phyloP scores from a whole-genome alignment of 352 stramenopile species.

The Phytophthora multivora region DNA sequence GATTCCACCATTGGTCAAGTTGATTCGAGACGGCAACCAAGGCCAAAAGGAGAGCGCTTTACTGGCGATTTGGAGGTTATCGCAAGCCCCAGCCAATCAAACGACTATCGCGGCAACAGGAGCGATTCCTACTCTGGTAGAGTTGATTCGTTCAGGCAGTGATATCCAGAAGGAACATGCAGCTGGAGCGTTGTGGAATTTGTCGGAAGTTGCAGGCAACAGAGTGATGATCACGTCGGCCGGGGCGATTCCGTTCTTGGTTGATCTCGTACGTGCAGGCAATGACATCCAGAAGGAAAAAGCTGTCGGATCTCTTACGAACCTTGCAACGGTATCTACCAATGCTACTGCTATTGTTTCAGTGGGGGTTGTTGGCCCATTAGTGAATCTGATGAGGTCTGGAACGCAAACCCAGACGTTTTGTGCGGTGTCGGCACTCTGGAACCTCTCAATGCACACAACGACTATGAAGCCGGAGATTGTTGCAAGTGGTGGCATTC shows the following conservation, averaged over 20 bases:
- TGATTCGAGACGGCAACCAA: background rate
- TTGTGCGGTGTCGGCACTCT: background rate
- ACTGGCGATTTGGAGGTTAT: background rate
- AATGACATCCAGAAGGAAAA: constrained; percentile 1
- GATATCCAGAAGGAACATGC: background rate
- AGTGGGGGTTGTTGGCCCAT: background rate
- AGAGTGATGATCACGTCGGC: background rate
- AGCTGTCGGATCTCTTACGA: background rate
- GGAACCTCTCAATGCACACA: background rate
- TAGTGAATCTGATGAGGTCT: constrained; percentile 3
- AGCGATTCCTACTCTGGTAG: background rate
- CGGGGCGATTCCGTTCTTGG: background rate
- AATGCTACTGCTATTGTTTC: too few species aligned
- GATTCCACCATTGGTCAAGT: background rate
- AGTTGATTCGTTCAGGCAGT: background rate
- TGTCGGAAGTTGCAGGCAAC: background rate
- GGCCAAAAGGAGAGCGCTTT: background rate
- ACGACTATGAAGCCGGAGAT: too few species aligned
- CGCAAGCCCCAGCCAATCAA: too few species aligned
- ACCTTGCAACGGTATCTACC: background rate
- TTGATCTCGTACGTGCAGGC: background rate
- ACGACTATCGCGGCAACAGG: background rate
- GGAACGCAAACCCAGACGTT: constrained; percentile 1
- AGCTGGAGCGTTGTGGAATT: background rate
- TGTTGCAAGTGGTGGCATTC: too few species aligned